These are phyloP conservation scores for Sporothrix brasiliensis DNA, from an alignment of 2,329 filamentous ascomycete species.

Conservation along the genomic window DNA sequence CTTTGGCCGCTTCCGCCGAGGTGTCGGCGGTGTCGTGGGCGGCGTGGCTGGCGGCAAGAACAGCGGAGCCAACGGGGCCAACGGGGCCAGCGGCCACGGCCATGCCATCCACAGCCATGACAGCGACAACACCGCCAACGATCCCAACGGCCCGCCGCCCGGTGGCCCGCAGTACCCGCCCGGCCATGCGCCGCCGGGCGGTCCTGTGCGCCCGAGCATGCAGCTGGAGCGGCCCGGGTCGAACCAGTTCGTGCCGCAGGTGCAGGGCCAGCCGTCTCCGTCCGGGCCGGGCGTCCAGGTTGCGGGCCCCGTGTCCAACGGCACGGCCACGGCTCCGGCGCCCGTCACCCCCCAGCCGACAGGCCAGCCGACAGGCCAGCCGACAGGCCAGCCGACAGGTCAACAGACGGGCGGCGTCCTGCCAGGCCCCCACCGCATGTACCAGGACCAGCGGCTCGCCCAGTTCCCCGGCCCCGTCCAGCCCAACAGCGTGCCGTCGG, in stretches of 20 bases:
- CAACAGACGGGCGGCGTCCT: neutral
- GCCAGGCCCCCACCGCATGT: constrained; percentile 27
- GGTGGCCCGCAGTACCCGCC: constrained; percentile 38
- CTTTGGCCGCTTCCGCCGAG: constrained; percentile 32
- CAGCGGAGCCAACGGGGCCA: constrained; percentile 7
- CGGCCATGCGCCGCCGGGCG: constrained; percentile 17
- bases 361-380: neutral
- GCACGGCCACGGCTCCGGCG: neutral
- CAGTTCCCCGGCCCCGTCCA: constrained; percentile 9
- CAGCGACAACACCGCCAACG: constrained; percentile 14
- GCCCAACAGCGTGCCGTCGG: constrained; percentile 2
- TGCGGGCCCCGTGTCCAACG: neutral
- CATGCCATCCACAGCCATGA: constrained; percentile 31
- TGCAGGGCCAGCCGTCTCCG: neutral
- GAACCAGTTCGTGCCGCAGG: neutral
- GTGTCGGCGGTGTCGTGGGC: constrained; percentile 32
- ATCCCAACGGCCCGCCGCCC: constrained; percentile 37
- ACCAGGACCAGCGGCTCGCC: constrained; percentile 32
- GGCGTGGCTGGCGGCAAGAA: constrained; percentile 33
- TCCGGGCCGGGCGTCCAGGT: neutral
- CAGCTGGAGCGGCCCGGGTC: constrained; percentile 30
- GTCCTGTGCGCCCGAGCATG: constrained; percentile 30
- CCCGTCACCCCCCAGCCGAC: neutral
- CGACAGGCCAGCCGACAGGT: neutral
- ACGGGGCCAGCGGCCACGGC: constrained; percentile 15